Conservation (phyloP, 805 yeast genomes). For the Saccharomycopsis synnaedendra region DNA sequence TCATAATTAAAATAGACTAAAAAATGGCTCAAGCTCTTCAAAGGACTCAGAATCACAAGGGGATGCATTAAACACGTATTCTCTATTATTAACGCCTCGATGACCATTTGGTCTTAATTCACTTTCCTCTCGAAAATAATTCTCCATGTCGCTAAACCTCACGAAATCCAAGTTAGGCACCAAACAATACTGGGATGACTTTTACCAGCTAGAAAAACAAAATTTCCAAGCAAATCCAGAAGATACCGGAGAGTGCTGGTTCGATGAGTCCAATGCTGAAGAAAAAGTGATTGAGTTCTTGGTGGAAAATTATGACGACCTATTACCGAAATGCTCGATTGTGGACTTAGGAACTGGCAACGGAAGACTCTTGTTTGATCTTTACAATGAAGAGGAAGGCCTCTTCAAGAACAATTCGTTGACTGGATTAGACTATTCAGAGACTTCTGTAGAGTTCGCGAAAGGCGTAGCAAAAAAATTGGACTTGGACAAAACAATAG, state of each 20-base stretch:
- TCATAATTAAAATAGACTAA: too few species aligned
- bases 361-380: constrained; percentile 73
- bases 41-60: too few species aligned
- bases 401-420: constrained; percentile 21
- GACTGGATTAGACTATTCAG: constrained; percentile 81
- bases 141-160: constrained; percentile 24
- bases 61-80: too few species aligned
- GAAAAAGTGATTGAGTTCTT: constrained; percentile 67
- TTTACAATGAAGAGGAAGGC: constrained; percentile 53
- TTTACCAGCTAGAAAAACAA: constrained; percentile 59
- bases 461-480: constrained; percentile 37
- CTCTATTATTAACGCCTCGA: too few species aligned
- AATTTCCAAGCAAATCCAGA: constrained; percentile 64
- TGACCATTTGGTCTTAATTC: too few species aligned
- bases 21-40: too few species aligned
- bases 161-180: constrained; percentile 82
- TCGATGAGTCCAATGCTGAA: constrained; percentile 91
- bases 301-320: constrained; percentile 33
- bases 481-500: constrained; percentile 25
- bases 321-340: constrained; percentile 27
- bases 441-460: constrained; percentile 71
- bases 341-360: constrained; percentile 94
- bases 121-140: constrained; percentile 9
- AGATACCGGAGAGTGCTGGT: constrained; percentile 96
- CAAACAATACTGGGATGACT: constrained; percentile 82